Evolutionary conservation across 495 filamentous ascomycete species (phyloP).

Genomic region (Penicillium atrosanguineum): DNA sequence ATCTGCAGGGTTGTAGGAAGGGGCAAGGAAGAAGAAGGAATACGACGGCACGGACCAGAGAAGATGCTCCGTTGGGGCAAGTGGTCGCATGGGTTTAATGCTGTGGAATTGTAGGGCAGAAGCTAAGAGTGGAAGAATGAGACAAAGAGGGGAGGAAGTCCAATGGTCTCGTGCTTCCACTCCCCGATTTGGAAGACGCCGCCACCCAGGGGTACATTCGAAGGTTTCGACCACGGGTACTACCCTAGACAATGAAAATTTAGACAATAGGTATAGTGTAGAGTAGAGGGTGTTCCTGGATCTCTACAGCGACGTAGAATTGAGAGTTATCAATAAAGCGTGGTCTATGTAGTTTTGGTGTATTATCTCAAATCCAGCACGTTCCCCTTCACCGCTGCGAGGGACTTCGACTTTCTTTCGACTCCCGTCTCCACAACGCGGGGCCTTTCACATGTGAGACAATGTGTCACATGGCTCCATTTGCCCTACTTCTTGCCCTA

Average conservation of each 20-base stretch:
- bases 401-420: background rate
- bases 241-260: background rate
- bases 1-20: constrained; percentile 1
- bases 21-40: background rate
- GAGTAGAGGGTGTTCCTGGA: background rate
- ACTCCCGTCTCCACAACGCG: constrained; percentile 1
- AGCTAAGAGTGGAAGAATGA: constrained; percentile 4
- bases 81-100: constrained; percentile 4
- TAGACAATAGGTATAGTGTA: background rate
- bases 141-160: constrained; percentile 11
- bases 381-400: background rate
- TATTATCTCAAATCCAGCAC: no score
- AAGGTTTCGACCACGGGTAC: background rate
- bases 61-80: constrained; percentile 4
- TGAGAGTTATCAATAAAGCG: background rate
- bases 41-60: background rate
- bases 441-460: constrained; percentile 11
- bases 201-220: background rate
- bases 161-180: constrained; percentile 40
- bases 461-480: constrained; percentile 6
- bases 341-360: background rate
- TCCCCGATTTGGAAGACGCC: constrained; percentile 37
- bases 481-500: constrained; percentile 13
- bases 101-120: background rate
- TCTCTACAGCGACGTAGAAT: background rate